phyloP scores from a whole-genome alignment of 2,329 filamentous ascomycete genomes.

The Diaporthe nobilis region DNA sequence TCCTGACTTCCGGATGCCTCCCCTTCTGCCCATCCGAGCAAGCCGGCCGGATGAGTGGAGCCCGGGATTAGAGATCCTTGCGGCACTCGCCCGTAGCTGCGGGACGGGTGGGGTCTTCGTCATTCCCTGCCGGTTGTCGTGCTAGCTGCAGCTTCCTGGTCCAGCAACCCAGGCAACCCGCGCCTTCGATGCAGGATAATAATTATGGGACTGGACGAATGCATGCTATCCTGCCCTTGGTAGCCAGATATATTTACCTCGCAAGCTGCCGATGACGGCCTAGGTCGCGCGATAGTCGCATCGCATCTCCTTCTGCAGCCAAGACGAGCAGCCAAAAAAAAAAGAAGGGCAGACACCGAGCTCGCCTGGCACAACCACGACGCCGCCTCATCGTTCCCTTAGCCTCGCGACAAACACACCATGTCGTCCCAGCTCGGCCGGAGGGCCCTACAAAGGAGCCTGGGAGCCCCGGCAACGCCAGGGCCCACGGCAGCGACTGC shows the following conservation, averaged over 20 bases:
- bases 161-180: background rate
- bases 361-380: background rate
- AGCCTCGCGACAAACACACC: background rate
- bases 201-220: background rate
- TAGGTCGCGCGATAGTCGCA: constrained; percentile 3
- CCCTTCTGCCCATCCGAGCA: background rate
- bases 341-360: background rate
- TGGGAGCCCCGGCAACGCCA: constrained; percentile 13
- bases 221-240: background rate
- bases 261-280: constrained; percentile 16
- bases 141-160: constrained; percentile 38
- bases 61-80: background rate
- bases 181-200: background rate
- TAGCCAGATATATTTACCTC: constrained; percentile 23
- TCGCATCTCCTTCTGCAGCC: background rate
- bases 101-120: constrained; percentile 35
- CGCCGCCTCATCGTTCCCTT: background rate
- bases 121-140: constrained; percentile 40
- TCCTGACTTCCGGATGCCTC: background rate
- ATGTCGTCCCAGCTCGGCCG: constrained; percentile 42
- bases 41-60: constrained; percentile 11
- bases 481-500: constrained; percentile 5
- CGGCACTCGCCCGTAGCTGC: background rate
- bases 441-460: constrained; percentile 36
- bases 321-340: background rate